These are phyloP conservation scores for Phyllachora maydis DNA, from an alignment of 2,329 filamentous ascomycete species.

Conservation along the genomic window DNA sequence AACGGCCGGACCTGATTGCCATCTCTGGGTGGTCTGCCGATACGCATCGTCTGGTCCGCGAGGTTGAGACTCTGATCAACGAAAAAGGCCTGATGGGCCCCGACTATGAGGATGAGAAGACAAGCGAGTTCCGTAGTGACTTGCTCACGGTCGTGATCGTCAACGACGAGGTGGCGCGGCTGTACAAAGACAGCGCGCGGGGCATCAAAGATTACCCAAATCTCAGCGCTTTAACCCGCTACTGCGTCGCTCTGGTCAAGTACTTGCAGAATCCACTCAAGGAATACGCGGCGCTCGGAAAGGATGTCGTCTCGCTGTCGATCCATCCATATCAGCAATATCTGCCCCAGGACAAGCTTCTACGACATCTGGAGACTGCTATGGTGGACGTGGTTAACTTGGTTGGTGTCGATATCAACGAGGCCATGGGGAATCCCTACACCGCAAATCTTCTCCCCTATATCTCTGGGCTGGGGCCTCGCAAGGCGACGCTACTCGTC, in stretches of 20 bases:
- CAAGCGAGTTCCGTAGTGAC: constrained; percentile 54
- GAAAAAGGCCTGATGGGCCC: constrained; percentile 59
- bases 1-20: constrained; percentile 76
- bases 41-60: constrained; percentile 63
- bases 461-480: constrained; percentile 73
- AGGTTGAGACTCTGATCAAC: constrained; percentile 59
- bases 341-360: constrained; percentile 68
- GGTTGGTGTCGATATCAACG: constrained; percentile 86
- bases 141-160: constrained; percentile 75
- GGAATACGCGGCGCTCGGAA: constrained; percentile 84
- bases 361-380: constrained; percentile 77
- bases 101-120: constrained; percentile 65
- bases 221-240: constrained; percentile 58
- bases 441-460: constrained; percentile 79
- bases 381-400: constrained; percentile 98
- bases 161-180: constrained; percentile 90
- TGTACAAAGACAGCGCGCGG: constrained; percentile 80
- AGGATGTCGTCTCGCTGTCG: constrained; percentile 66
- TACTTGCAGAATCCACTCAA: constrained; percentile 94
- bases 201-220: constrained; percentile 65
- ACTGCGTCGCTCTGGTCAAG: constrained; percentile 73
- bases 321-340: constrained; percentile 86
- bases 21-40: constrained; percentile 80
- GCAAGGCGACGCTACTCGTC: constrained; percentile 68
- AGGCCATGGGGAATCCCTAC: constrained; percentile 63